These are phyloP conservation scores for Chlorella sp. DNA, from an alignment of 139 green algal genomes.

Conservation along the genomic window DNA sequence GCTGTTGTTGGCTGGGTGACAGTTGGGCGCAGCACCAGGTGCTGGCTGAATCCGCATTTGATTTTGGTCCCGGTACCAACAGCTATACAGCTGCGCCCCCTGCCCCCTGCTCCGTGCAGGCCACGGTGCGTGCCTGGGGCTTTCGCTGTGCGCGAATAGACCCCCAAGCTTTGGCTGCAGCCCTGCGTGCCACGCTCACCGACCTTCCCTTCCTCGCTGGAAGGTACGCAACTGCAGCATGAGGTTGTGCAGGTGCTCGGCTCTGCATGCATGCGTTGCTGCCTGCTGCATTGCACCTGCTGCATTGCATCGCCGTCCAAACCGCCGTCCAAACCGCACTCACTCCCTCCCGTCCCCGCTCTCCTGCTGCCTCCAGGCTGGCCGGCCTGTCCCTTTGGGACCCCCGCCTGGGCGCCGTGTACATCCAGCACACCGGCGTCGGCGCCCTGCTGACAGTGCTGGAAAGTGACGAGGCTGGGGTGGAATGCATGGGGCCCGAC, in stretches of 20 bases:
- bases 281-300: neutral
- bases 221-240: neutral
- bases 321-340: too few species aligned
- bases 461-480: neutral
- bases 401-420: neutral
- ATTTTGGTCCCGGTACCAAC: too few species aligned
- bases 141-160: neutral
- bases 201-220: conserved; percentile 22
- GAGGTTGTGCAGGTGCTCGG: too few species aligned
- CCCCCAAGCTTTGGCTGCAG: neutral
- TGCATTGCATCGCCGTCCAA: too few species aligned
- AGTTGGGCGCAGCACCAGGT: too few species aligned
- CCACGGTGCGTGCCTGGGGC: neutral
- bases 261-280: neutral
- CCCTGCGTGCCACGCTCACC: neutral
- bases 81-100: too few species aligned
- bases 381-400: neutral
- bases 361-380: neutral
- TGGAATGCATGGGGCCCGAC: conserved; percentile 2
- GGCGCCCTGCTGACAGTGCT: neutral
- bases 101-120: neutral
- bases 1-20: too few species aligned
- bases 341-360: neutral
- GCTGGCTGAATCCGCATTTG: too few species aligned
- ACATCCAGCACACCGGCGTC: conserved; percentile 2